Percentiles rank a stretch among this genome's conserved stretches.
Conservation (phyloP, 805 yeast genomes). For the Candida dendrica region DNA sequence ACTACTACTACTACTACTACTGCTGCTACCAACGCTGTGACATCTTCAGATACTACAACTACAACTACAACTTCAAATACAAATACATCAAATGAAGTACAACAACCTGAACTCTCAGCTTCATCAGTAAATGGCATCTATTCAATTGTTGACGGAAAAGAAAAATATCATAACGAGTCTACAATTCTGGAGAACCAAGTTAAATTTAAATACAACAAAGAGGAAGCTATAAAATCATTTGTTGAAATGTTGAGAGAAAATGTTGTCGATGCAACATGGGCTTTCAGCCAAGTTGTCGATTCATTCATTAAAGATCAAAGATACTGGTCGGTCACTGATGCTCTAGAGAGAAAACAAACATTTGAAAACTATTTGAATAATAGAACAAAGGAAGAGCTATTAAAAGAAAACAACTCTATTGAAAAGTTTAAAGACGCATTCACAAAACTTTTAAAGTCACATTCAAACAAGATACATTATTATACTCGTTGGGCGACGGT, state of each 20-base stretch:
- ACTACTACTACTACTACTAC: not conserved
- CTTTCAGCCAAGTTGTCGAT: constrained; percentile 61
- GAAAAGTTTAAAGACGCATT: constrained; percentile 54
- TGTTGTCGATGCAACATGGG: constrained; percentile 67
- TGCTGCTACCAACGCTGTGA: not conserved
- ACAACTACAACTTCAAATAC: not conserved
- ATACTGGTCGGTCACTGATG: constrained; percentile 62
- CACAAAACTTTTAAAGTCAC: constrained; percentile 32
- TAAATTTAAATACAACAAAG: constrained; percentile 12
- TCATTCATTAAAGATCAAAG: constrained; percentile 48
- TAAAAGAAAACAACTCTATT: constrained; percentile 43
- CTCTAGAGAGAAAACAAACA: constrained; percentile 48
- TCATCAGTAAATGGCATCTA: constrained; percentile 12
- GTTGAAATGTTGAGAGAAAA: constrained; percentile 43
- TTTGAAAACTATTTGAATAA: constrained; percentile 61
- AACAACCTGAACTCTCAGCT: not conserved
- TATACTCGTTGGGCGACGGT: constrained; percentile 61
- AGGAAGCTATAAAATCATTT: constrained; percentile 40
- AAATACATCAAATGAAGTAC: not conserved
- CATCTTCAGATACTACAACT: not conserved
- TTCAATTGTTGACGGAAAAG: constrained; percentile 8
- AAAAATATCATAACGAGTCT: constrained; percentile 18
- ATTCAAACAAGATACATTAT: constrained; percentile 31
- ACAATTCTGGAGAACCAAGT: constrained; percentile 20
- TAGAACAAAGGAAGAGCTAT: constrained; percentile 41